Evolutionary conservation across 169 alveolate genomes (phyloP), one percentile per base, ranked within the genome.

Genomic region (Plasmodium vivax): DNA sequence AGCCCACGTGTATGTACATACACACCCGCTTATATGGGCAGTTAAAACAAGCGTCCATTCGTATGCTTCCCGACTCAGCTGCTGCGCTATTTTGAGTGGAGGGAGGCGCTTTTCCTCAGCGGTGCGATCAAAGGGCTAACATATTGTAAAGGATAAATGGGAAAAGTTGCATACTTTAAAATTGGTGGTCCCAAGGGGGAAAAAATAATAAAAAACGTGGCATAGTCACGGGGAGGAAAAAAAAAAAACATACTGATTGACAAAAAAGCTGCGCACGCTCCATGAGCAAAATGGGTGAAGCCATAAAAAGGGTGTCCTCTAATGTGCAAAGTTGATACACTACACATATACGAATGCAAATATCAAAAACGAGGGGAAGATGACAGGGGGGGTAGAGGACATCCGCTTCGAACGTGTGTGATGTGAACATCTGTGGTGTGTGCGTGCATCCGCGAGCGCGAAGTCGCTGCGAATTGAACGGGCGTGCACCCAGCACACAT

Each of bases 281-380:
- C 30, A 94, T 84, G 95, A 93, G 95, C n/a, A 96, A 96, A 83
- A 95, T 94, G 30, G 74, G 56, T 58, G 95, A 93, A 19, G 23
- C 30, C 27, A 19, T 23, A 23, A 62, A 56, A 27, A 62, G 30
- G 77, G 36, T 62, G 38, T 16, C 36, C 36, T 62, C 9, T 3
- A 62, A 19, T 62, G 77, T 62, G 77, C 77, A 62, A 62, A 27
- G 36, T 62, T 27, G 38, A 62, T 62, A 62, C 36, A 19, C n/a
- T 16, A 23, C 36, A 62, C 77, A 23, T 23, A 62, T 62, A 62
- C 77, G 36, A 62, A 62, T 62, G 36, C 38, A 23, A 62, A 62
- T 23, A 62, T 62, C 7, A 19, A 62, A 62, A 62, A 62, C 36
- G 8, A 62, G 36, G 36, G 23, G 30, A 4, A 62, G 36, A 1